Percentiles rank a stretch among this genome's conserved stretches.
Conservation (phyloP, 768 basidiomycete genomes). For the Boletus sp. region DNA sequence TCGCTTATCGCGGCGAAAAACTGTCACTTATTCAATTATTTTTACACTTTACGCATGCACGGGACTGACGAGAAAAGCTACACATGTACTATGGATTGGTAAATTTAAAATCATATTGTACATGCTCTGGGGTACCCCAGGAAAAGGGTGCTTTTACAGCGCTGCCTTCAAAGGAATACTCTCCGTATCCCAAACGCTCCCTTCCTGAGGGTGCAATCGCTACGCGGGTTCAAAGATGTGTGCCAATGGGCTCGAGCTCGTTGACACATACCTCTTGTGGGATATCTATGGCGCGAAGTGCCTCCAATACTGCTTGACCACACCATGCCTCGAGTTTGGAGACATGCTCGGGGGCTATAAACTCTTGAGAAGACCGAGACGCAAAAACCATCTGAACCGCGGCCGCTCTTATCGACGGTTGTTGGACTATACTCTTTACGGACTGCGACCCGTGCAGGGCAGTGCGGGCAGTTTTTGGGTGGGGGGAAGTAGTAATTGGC, state of each 20-base stretch:
- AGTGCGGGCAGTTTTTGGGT: conserved; percentile 4
- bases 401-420: conserved; percentile 60
- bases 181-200: conserved; percentile 53
- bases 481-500: conserved; percentile 22
- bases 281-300: conserved; percentile 47
- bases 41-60: too few species aligned
- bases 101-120: conserved; percentile 1
- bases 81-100: background rate
- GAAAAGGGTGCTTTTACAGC: conserved; percentile 3
- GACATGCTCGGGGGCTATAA: conserved; percentile 71
- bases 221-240: conserved; percentile 22
- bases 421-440: conserved; percentile 1
- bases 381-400: conserved; percentile 82
- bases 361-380: conserved; percentile 64
- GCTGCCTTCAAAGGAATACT: conserved; percentile 3
- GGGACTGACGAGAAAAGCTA: background rate
- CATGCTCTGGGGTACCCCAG: background rate
- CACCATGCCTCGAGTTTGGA: conserved; percentile 58
- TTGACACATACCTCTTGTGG: conserved; percentile 42
- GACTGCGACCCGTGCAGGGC: background rate
- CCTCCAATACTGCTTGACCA: conserved; percentile 56
- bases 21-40: background rate
- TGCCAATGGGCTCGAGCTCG: background rate
- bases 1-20: conserved; percentile 5
- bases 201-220: conserved; percentile 51